Evolutionary conservation across 345 rosid species (phyloP).

Genomic region (Boechera stricta): DNA sequence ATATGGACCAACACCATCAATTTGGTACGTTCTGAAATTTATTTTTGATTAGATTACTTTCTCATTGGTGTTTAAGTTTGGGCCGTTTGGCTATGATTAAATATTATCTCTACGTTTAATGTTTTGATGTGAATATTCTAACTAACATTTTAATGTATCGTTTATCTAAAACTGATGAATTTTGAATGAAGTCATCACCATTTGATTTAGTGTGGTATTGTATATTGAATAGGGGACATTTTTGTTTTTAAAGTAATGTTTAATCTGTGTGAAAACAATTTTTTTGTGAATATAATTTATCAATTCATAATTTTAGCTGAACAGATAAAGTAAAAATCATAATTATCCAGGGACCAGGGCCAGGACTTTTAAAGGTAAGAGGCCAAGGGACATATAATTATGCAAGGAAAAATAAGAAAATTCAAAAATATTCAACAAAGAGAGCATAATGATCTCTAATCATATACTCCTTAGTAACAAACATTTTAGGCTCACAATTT

Average conservation of each 20-base stretch:
- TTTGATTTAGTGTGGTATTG: neutral
- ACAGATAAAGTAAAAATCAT: neutral
- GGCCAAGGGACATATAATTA: neutral
- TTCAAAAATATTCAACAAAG: neutral
- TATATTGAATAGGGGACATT: neutral
- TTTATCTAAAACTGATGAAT: neutral
- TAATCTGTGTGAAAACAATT: neutral
- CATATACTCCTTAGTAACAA: no score
- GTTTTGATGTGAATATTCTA: neutral
- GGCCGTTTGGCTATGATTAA: neutral
- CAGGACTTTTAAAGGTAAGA: neutral
- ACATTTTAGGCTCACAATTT: no score
- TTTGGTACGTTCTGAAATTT: no score
- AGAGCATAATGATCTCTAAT: conserved; percentile 9
- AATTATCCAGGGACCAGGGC: neutral
- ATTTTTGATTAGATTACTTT: neutral
- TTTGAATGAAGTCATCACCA: neutral
- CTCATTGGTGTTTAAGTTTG: neutral
- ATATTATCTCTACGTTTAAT: no score
- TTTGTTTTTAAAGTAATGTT: no score
- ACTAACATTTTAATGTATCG: neutral
- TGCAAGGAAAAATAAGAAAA: neutral
- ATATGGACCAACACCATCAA: no score
- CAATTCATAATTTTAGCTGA: neutral
- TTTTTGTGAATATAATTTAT: neutral